A percentile compares a stretch with the other conserved stretches of the same genome.
These are phyloP conservation scores for Ophiosphaerella narmari DNA, from an alignment of 2,329 filamentous ascomycete genomes.

Conservation along the genomic window DNA sequence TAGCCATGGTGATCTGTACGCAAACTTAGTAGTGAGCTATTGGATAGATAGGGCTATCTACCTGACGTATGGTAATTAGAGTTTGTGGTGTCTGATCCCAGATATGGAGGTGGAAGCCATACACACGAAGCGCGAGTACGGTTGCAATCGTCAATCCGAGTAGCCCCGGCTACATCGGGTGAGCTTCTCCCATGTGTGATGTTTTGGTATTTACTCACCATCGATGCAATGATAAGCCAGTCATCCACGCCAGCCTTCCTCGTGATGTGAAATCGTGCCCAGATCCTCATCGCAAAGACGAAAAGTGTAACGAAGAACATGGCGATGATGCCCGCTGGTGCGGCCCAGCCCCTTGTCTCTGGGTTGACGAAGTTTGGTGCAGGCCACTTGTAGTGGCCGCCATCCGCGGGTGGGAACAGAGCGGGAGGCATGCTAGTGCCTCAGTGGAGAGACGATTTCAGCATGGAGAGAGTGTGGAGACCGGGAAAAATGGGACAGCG, in stretches of 20 bases:
- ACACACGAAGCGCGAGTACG: slow-evolving; percentile 10
- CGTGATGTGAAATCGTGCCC: slow-evolving; percentile 13
- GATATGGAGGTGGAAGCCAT: slow-evolving; percentile 16
- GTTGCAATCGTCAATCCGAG: slow-evolving; percentile 12
- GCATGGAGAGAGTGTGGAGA: background rate
- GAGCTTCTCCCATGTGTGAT: background rate
- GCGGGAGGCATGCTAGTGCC: slow-evolving; percentile 4
- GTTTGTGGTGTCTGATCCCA: slow-evolving; percentile 18
- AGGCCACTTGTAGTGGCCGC: slow-evolving; percentile 10
- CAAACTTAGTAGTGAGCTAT: background rate
- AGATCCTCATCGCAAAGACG: slow-evolving; percentile 18
- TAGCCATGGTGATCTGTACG: slow-evolving; percentile 12
- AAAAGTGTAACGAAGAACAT: slow-evolving; percentile 13
- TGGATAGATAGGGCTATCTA: background rate
- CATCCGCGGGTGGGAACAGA: slow-evolving; percentile 11
- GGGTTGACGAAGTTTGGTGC: slow-evolving; percentile 12
- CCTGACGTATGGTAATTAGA: slow-evolving; percentile 13
- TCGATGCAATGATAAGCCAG: slow-evolving; percentile 18
- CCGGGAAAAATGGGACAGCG: no score
- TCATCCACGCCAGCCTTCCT: slow-evolving; percentile 19
- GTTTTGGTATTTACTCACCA: slow-evolving; percentile 6
- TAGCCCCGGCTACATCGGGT: slow-evolving; percentile 4
- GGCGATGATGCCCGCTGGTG: slow-evolving; percentile 8
- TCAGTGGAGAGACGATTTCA: no score
- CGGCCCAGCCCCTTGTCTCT: slow-evolving; percentile 10